These are phyloP conservation scores for Corynespora cassiicola DNA, from an alignment of 2,329 filamentous ascomycete genomes.

Conservation along the genomic window DNA sequence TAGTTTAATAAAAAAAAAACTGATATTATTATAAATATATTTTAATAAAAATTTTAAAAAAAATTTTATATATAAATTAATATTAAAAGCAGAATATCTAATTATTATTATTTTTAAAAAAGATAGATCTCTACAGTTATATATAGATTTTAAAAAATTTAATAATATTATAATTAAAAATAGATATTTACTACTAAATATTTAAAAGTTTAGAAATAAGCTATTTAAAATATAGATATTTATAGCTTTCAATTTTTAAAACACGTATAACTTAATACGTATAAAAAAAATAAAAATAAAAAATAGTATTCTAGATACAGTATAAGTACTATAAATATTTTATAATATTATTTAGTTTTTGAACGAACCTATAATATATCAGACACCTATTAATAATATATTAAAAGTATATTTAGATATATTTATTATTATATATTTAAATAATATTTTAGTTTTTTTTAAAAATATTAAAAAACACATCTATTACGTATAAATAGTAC, in stretches of 20 bases:
- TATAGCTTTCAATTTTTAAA: slow-evolving; percentile 1
- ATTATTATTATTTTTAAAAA: no score
- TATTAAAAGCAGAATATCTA: not conserved
- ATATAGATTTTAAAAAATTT: not conserved
- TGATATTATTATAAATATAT: slow-evolving; percentile 4
- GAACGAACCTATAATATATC: not conserved
- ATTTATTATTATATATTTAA: slow-evolving; percentile 1
- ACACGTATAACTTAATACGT: not conserved
- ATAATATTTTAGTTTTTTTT: no score
- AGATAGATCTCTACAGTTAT: slow-evolving; percentile 5
- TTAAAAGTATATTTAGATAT: no score
- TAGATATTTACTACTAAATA: slow-evolving; percentile 1
- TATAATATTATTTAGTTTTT: not conserved
- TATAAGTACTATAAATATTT: slow-evolving; percentile 2
- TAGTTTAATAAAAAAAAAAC: slow-evolving; percentile 2
- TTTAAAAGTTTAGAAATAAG: not conserved
- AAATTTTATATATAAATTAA: slow-evolving; percentile 4
- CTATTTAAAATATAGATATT: slow-evolving; percentile 1
- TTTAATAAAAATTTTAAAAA: slow-evolving; percentile 3
- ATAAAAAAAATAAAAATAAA: slow-evolving; percentile 1
- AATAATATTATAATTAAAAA: slow-evolving; percentile 1
- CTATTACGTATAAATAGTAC: no score
- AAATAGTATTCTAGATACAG: slow-evolving; percentile 1
- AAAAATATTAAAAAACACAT: no score
- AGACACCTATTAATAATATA: not conserved